Conservation (phyloP, 1,139 yeast species). For the Protomyces gravidus region DNA sequence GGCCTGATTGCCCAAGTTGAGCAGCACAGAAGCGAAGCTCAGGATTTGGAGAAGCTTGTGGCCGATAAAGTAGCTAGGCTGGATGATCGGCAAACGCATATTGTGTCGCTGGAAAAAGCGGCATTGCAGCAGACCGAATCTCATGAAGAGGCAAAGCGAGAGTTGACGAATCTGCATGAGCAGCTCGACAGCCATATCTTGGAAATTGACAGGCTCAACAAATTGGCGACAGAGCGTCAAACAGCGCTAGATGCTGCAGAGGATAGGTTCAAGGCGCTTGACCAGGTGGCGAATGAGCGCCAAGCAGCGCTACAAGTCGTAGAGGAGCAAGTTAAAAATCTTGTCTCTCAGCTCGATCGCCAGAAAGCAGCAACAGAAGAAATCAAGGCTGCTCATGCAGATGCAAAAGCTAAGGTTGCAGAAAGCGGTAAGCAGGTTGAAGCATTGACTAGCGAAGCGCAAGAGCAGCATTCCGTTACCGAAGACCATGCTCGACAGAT, state of each 20-base stretch:
- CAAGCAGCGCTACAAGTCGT: neutral
- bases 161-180: too few species aligned
- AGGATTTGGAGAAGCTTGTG: too few species aligned
- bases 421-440: neutral
- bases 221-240: neutral
- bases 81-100: too few species aligned
- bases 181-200: too few species aligned
- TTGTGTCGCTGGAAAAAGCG: too few species aligned
- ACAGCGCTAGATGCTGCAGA: neutral
- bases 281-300: neutral
- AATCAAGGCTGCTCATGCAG: neutral
- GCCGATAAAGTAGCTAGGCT: too few species aligned
- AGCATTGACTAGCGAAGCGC: neutral
- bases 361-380: neutral
- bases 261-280: neutral
- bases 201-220: neutral
- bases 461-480: neutral
- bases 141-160: too few species aligned
- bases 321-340: neutral
- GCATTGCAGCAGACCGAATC: too few species aligned
- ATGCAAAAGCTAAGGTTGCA: neutral
- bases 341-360: neutral
- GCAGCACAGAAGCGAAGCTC: too few species aligned
- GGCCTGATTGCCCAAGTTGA: too few species aligned
- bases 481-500: neutral